phyloP scores from a whole-genome alignment of 1,284 basidiomycete species.

The Ceratobasidium sp. region DNA sequence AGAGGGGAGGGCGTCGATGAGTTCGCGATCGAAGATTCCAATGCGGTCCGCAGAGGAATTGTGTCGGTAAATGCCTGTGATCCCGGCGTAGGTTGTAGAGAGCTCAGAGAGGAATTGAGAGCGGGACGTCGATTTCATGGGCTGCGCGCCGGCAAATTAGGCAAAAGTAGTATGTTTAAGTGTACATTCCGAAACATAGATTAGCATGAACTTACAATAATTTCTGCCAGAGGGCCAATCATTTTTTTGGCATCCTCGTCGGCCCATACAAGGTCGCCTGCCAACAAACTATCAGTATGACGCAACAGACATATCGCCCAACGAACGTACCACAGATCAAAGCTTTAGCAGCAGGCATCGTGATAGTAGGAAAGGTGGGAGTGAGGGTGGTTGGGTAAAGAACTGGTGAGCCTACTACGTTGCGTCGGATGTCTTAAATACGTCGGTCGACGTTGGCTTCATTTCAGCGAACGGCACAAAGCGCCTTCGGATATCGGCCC shows the following conservation, averaged over 20 bases:
- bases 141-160: constrained; percentile 57
- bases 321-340: constrained; percentile 58
- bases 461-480: constrained; percentile 6
- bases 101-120: constrained; percentile 78
- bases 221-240: constrained; percentile 76
- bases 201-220: constrained; percentile 72
- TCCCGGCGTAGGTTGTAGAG: constrained; percentile 78
- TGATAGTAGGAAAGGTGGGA: constrained; percentile 8
- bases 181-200: constrained; percentile 2
- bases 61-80: constrained; percentile 85
- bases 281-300: constrained; percentile 39
- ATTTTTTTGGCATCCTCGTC: constrained; percentile 78
- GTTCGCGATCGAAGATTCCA: constrained; percentile 84
- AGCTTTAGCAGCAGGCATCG: constrained; percentile 57
- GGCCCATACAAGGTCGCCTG: constrained; percentile 84
- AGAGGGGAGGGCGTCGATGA: constrained; percentile 75
- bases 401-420: background rate
- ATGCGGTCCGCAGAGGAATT: constrained; percentile 74
- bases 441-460: background rate
- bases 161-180: background rate
- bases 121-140: constrained; percentile 74
- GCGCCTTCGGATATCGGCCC: constrained; percentile 14
- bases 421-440: constrained; percentile 19
- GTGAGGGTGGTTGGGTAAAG: constrained; percentile 12
- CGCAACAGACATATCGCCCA: background rate